phyloP scores from a whole-genome alignment of 495 filamentous ascomycete genomes.

The Pseudoneurospora amorphoporcata region DNA sequence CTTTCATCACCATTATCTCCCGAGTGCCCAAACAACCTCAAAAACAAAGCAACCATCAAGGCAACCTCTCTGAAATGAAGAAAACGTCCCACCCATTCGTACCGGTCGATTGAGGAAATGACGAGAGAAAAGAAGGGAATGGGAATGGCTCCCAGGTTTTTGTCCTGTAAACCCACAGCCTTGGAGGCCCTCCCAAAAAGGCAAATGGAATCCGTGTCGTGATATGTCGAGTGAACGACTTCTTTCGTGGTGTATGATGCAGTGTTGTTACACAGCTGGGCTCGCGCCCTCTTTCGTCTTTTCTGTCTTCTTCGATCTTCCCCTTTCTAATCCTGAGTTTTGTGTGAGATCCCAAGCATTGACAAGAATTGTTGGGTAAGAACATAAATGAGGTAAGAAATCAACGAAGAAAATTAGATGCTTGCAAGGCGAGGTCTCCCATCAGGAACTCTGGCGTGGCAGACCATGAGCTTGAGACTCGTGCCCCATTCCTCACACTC shows the following conservation, averaged over 20 bases:
- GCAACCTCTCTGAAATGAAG: background rate
- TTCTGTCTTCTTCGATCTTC: background rate
- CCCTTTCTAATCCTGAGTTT: background rate
- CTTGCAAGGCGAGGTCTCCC: slow-evolving; percentile 31
- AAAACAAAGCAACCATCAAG: background rate
- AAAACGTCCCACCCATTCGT: background rate
- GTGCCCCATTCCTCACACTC: slow-evolving; percentile 83
- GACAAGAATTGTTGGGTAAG: background rate
- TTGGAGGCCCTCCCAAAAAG: background rate
- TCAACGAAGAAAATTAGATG: slow-evolving; percentile 21
- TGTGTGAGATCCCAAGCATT: background rate
- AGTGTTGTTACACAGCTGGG: slow-evolving; percentile 1
- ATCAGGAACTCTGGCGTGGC: slow-evolving; percentile 57
- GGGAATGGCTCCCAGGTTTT: background rate
- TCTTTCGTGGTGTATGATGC: background rate
- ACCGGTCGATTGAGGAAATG: background rate
- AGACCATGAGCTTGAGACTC: slow-evolving; percentile 82
- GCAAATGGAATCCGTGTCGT: background rate
- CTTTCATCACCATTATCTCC: background rate
- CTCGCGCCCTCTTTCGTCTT: slow-evolving; percentile 14
- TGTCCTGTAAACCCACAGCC: background rate
- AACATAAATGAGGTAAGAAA: background rate
- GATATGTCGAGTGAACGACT: background rate
- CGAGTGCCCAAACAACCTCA: background rate
- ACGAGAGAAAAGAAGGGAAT: background rate